These are phyloP conservation scores for Sphagnum contortum DNA, from an alignment of 225 moss, liverwort and hornwort genomes.

Conservation along the genomic window DNA sequence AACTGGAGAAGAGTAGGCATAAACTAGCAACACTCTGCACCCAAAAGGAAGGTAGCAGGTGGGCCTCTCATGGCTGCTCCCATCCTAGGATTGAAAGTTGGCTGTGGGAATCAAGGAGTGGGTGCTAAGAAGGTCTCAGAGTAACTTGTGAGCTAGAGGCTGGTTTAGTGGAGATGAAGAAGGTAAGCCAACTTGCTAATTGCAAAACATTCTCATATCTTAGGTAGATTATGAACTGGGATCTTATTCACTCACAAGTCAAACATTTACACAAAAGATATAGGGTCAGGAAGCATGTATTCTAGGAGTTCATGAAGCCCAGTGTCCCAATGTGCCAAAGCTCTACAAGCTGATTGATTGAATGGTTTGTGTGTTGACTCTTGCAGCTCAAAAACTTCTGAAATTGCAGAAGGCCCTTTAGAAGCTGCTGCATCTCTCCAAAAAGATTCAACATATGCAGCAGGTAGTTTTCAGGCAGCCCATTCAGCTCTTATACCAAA, in stretches of 20 bases:
- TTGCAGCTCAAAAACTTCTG: constrained; percentile 70
- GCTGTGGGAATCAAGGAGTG: constrained; percentile 36
- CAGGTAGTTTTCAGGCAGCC: constrained; percentile 35
- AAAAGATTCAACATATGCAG: constrained; percentile 76
- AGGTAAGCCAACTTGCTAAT: constrained; percentile 28
- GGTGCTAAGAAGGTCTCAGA: constrained; percentile 41
- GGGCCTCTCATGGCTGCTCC: constrained; percentile 67
- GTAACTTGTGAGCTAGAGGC: constrained; percentile 63
- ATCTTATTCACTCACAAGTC: no score
- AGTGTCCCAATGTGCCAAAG: neutral
- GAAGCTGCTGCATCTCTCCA: constrained; percentile 58
- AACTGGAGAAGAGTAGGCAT: constrained; percentile 69
- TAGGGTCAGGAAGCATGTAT: no score
- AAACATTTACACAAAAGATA: no score
- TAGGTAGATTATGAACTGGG: no score
- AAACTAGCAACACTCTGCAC: constrained; percentile 64
- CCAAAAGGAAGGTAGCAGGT: constrained; percentile 55
- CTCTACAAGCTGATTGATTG: neutral
- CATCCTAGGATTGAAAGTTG: constrained; percentile 46
- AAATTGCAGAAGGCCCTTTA: constrained; percentile 83
- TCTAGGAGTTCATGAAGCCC: neutral
- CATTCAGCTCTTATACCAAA: neutral
- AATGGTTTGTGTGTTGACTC: constrained; percentile 30
- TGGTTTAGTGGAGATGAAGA: constrained; percentile 76
- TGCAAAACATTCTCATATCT: neutral